Percentiles rank a stretch among this genome's conserved stretches.
phyloP scores from a whole-genome alignment of 176 grass and related monocot species.

The Alloteropsis semialata region DNA sequence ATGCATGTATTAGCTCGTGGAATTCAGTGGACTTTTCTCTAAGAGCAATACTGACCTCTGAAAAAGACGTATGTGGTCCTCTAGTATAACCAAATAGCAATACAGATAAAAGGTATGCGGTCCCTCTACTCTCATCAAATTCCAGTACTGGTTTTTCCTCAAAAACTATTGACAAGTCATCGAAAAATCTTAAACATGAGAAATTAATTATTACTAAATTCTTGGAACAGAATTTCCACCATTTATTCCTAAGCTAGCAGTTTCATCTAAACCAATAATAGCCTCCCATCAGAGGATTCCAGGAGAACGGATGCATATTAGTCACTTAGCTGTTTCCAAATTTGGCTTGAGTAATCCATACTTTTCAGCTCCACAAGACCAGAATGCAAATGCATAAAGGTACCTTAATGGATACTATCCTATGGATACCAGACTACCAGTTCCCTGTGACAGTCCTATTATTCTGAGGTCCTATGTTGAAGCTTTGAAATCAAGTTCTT shows the following conservation, averaged over 20 bases:
- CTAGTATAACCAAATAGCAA: not conserved
- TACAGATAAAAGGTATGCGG: not conserved
- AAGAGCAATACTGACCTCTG: not conserved
- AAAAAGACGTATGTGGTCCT: conserved; percentile 8
- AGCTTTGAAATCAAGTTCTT: conserved; percentile 21
- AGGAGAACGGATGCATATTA: not conserved
- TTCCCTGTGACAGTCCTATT: not conserved
- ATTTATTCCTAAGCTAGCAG: not conserved
- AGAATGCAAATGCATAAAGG: not conserved
- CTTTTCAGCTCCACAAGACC: not conserved
- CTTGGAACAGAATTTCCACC: not conserved
- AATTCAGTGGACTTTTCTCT: conserved; percentile 12
- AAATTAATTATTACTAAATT: not conserved
- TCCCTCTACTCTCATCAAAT: not conserved
- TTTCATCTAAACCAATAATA: not conserved
- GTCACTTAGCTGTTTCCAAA: not conserved
- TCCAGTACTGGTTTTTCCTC: not conserved
- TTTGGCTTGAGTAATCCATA: not conserved
- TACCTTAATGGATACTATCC: not conserved
- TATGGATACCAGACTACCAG: not conserved
- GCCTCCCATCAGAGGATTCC: not conserved
- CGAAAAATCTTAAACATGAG: not conserved
- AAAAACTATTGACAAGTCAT: conserved; percentile 2
- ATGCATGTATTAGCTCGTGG: not conserved
- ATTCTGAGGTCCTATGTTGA: not conserved